Percentiles rank a stretch among this genome's conserved stretches.
phyloP scores from a whole-genome alignment of 2,329 filamentous ascomycete genomes.

The Arthrobotrys entomopaga region DNA sequence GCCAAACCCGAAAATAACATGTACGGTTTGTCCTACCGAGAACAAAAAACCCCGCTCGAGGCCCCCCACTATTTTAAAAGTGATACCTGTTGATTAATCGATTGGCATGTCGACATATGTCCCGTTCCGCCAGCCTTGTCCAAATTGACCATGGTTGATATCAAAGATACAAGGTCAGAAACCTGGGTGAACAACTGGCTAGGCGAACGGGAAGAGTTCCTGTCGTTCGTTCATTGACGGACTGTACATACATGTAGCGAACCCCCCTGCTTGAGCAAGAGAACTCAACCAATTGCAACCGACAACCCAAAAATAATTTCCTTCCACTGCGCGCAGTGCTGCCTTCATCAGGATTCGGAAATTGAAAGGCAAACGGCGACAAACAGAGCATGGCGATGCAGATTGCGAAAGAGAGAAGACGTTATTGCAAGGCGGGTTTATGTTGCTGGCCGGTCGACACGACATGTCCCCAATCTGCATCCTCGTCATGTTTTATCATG shows the following conservation, averaged over 20 bases:
- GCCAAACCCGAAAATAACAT: too few species aligned
- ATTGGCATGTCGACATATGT: not conserved
- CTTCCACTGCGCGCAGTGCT: slow-evolving; percentile 13
- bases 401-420: slow-evolving; percentile 7
- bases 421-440: slow-evolving; percentile 1
- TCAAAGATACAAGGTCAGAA: slow-evolving; percentile 11
- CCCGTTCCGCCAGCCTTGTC: slow-evolving; percentile 27
- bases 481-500: too few species aligned
- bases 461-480: too few species aligned
- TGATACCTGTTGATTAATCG: too few species aligned
- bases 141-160: slow-evolving; percentile 36
- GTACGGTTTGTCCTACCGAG: too few species aligned
- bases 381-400: slow-evolving; percentile 30
- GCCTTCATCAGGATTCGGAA: slow-evolving; percentile 24
- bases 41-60: too few species aligned
- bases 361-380: slow-evolving; percentile 7
- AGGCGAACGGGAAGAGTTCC: slow-evolving; percentile 3
- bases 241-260: slow-evolving; percentile 1
- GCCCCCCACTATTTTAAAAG: too few species aligned
- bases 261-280: not conserved
- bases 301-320: slow-evolving; percentile 36
- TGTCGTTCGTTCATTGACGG: slow-evolving; percentile 4
- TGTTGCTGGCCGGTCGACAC: not conserved
- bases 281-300: not conserved
- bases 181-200: too few species aligned